Base-by-base conservation (phyloP, 768 basidiomycete genomes). In the Tremella mesenterica region DNA sequence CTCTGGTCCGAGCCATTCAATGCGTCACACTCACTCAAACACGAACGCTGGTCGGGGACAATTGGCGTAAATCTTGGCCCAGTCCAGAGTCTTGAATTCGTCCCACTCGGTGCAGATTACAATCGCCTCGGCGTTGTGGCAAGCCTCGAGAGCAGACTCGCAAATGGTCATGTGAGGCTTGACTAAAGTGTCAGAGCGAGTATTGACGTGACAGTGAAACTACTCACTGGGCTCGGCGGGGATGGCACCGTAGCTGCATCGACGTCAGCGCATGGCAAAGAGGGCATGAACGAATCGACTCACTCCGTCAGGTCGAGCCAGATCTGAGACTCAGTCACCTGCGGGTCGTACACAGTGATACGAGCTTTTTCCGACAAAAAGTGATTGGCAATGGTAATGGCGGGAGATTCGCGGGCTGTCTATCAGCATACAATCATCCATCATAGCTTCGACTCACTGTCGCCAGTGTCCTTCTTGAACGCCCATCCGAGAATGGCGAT, bases 41-140 rank as follows among this genome's bases (percentile, higher is more conserved):
- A 99, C 80, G 69, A 95, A 97, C 4, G 95, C 93, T n/a, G 95
- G 95, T 79, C 97, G 95, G 68, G 85, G 86, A 89, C 96, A 96
- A 67, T 79, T 75, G 47, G 76, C 73, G 76, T 96, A 95, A 36
- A 96, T 85, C 30, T 77, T 76, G 63, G 81, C 73, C 95, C 95
- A 99, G 75, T 92, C 83, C 60, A 99, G 86, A 33, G 84, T 80
- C 68, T 80, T 81, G 81, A 99, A 99, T 75, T 96, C 92, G 73
- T 85, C 88, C 93, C 91, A 95, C 61, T 69, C 93, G 2, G 95
- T 99, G 25, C 88, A 89, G 63, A 99, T 84, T 44, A 97, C 88
- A 59, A 99, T 82, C 3, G 90, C 93, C 73, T 96, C 95, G 39
- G 88, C 83, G 55, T 84, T 77, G 72, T 81, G 81, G 77, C 88